phyloP scores from a whole-genome alignment of 257 asterid genomes.

The Scutellaria baicalensis region DNA sequence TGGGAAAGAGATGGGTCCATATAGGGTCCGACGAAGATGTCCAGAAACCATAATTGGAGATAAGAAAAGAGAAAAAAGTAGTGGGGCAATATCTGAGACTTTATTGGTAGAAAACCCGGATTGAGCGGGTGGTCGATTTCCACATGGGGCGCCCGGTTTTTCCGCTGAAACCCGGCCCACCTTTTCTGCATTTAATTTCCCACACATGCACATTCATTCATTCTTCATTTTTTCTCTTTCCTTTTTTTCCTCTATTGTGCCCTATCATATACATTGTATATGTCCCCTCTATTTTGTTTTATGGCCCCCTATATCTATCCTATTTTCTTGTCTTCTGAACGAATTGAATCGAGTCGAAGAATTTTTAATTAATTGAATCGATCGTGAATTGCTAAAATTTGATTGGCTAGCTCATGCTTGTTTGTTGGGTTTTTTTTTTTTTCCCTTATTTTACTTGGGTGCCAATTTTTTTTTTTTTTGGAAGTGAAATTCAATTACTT shows the following conservation, averaged over 20 bases:
- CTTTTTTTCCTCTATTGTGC: constrained; percentile 25
- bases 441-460: no score
- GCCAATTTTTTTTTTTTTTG: no score
- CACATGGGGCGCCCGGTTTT: constrained; percentile 99
- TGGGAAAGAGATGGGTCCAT: neutral
- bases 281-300: neutral
- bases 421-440: no score
- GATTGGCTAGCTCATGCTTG: no score
- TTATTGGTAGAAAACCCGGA: constrained; percentile 58
- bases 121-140: constrained; percentile 64
- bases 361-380: no score
- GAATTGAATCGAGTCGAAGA: neutral
- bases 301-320: constrained; percentile 16
- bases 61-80: neutral
- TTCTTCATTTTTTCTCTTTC: neutral
- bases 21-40: neutral
- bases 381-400: no score
- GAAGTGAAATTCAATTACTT: no score
- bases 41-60: constrained; percentile 5
- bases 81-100: constrained; percentile 14
- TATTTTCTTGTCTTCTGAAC: neutral
- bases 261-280: neutral
- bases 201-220: constrained; percentile 25
- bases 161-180: constrained; percentile 78
- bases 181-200: constrained; percentile 16